These are phyloP conservation scores for Rhamnella rubrinervis DNA, from an alignment of 331 rosid genomes.

Conservation along the genomic window DNA sequence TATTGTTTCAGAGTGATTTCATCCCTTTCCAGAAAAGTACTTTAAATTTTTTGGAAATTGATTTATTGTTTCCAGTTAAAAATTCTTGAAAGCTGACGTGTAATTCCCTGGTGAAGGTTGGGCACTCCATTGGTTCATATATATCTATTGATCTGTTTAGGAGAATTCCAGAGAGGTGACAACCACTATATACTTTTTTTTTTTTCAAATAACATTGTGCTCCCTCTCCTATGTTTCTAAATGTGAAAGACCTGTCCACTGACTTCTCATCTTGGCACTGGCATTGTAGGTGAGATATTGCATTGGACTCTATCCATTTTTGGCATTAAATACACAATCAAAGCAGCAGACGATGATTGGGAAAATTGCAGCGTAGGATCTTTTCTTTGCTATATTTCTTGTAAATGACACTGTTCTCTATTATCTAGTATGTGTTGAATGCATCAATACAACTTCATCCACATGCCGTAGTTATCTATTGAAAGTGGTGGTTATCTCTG, in stretches of 20 bases:
- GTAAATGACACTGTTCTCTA: neutral
- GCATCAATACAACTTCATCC: conserved; percentile 2
- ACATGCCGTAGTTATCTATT: neutral
- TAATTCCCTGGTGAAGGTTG: conserved; percentile 54
- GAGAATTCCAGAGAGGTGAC: conserved; percentile 62
- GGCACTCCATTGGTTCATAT: conserved; percentile 93
- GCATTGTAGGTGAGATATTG: conserved; percentile 64
- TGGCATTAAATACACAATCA: conserved; percentile 60
- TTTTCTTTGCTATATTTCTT: neutral
- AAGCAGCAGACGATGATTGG: conserved; percentile 45
- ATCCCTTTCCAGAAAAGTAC: conserved; percentile 1
- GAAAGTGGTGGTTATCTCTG: neutral
- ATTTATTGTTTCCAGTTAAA: conserved; percentile 13
- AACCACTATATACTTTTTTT: conserved; percentile 10
- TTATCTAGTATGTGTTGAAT: neutral
- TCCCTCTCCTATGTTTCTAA: conserved; percentile 26
- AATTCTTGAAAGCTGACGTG: conserved; percentile 22
- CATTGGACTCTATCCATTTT: conserved; percentile 77
- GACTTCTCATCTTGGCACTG: conserved; percentile 27
- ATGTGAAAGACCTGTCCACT: conserved; percentile 16
- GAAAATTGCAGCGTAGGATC: conserved; percentile 51
- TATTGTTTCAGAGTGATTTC: neutral
- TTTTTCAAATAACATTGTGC: conserved; percentile 15
- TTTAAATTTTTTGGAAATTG: conserved; percentile 13
- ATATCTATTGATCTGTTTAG: conserved; percentile 58